Evolutionary conservation across 495 filamentous ascomycete genomes (phyloP), one percentile per base, ranked within the genome.

Genomic region (Acidomyces sp.): DNA sequence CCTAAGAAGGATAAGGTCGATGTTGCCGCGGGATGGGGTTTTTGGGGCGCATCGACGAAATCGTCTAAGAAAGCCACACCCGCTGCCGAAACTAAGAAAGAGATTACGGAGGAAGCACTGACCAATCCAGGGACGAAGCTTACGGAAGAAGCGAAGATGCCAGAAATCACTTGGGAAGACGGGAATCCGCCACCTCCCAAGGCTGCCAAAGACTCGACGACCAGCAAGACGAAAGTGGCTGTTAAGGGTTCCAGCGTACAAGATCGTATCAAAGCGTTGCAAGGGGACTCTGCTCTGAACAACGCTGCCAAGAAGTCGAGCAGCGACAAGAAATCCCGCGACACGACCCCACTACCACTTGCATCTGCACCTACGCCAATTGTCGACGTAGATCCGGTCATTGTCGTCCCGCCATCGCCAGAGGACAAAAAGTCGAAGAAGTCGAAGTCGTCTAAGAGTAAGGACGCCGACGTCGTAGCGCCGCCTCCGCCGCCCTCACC

Each of bases 201-300:
- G 18, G 16, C 31, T 33, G 21, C 39, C 26, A 52, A 49, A 28
- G 48, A 34, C 15, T 29, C 40, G 24, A 37, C 42, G 16, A 17
- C 34, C 6, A 31, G 44, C 20, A 52, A 52, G 18, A 40, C 55
- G 11, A 53, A 53, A 32, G 40, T 10, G 10, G 40, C n/a, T 4
- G 53, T 50, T 42, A 9, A 34, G 12, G 26, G 37, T 24, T 39
- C 42, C 18, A 43, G 17, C 30, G 41, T 58, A 24, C 53, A 55
- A 20, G 55, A 58, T 16, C 54, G 46, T 31, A 48, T 58, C 46
- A 55, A 51, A 42, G 52, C 53, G 27, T 41, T 58, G 47, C 55
- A 58, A 40, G 52, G 45, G 33, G 53, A 47, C 16, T 46, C 44
- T n/a, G 46, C 45, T 18, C 47, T 34, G 3, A 42, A 40, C 11